phyloP scores from a whole-genome alignment of 1,139 yeast species.

The Yamadazyma spencermartinsiae region DNA sequence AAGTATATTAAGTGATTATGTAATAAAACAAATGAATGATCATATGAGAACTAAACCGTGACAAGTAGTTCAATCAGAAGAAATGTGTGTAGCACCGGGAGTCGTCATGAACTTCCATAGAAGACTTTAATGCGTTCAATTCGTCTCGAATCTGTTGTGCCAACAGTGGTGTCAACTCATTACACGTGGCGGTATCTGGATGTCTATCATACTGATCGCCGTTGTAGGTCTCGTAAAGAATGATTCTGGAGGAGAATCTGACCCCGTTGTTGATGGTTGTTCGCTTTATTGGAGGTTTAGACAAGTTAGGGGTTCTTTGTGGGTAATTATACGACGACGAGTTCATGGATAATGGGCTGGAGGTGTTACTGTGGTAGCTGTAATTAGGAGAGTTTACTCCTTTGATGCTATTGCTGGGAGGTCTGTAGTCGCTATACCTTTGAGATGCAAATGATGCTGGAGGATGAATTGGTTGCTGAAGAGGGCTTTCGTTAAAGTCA shows the following conservation, averaged over 20 bases:
- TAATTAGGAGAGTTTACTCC: constrained; percentile 3
- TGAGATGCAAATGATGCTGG: constrained; percentile 6
- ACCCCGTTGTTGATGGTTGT: constrained; percentile 36
- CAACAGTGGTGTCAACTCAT: constrained; percentile 81
- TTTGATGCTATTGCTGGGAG: background rate
- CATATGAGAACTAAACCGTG: too few relatives aligned
- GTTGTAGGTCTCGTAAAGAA: constrained; percentile 83
- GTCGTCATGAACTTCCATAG: constrained; percentile 79
- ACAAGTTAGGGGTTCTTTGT: constrained; percentile 22
- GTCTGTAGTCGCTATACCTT: constrained; percentile 3
- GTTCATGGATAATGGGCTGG: constrained; percentile 21
- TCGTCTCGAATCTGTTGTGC: constrained; percentile 90
- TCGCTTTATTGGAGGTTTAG: constrained; percentile 18
- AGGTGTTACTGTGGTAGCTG: constrained; percentile 10
- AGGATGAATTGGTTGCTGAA: constrained; percentile 6
- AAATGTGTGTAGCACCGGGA: constrained; percentile 84
- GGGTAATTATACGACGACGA: constrained; percentile 16
- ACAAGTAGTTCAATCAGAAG: too few relatives aligned
- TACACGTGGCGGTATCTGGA: constrained; percentile 92
- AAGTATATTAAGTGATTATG: background rate
- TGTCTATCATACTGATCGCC: constrained; percentile 88
- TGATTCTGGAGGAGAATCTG: constrained; percentile 79
- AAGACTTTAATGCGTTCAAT: constrained; percentile 71
- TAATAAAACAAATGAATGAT: background rate
- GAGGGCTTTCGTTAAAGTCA: background rate